Conservation (phyloP, 2,329 filamentous ascomycete genomes). For the Beauveria rudraprayagi region DNA sequence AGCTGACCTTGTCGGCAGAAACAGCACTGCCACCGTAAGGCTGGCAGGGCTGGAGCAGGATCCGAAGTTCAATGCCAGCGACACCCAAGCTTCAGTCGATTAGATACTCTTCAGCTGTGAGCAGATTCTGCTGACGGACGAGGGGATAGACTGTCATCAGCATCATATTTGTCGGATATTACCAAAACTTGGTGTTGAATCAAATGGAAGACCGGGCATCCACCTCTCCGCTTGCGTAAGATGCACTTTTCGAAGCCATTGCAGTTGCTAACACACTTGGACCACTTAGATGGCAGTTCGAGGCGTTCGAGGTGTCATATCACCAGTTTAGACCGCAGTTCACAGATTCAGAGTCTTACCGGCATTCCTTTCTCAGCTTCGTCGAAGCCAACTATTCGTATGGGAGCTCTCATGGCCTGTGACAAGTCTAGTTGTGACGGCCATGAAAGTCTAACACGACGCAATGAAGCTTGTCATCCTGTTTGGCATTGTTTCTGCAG, state of each 20-base stretch:
- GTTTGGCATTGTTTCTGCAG: conserved; percentile 46
- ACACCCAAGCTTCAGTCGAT: conserved; percentile 13
- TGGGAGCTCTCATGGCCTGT: conserved; percentile 10
- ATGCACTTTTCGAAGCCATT: too few relatives aligned
- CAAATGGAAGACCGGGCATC: conserved; percentile 41
- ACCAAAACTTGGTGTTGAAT: conserved; percentile 45
- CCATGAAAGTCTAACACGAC: background rate
- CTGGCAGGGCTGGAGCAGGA: conserved; percentile 40
- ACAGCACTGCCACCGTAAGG: conserved; percentile 33
- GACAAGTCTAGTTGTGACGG: background rate
- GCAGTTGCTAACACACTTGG: background rate
- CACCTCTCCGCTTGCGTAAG: conserved; percentile 37
- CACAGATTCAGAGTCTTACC: conserved; percentile 25
- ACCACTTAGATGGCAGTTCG: conserved; percentile 37
- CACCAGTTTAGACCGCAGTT: conserved; percentile 28
- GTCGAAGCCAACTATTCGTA: conserved; percentile 34
- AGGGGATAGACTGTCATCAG: conserved; percentile 5
- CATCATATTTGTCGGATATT: conserved; percentile 18
- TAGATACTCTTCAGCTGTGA: background rate
- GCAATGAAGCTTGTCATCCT: conserved; percentile 39
- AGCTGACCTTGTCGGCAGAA: conserved; percentile 17
- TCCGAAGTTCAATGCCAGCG: conserved; percentile 26
- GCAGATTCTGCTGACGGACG: background rate
- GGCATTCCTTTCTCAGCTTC: conserved; percentile 31
- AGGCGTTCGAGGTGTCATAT: conserved; percentile 42